phyloP scores from a whole-genome alignment of 129 eudicot genomes.

The Tagetes patula region DNA sequence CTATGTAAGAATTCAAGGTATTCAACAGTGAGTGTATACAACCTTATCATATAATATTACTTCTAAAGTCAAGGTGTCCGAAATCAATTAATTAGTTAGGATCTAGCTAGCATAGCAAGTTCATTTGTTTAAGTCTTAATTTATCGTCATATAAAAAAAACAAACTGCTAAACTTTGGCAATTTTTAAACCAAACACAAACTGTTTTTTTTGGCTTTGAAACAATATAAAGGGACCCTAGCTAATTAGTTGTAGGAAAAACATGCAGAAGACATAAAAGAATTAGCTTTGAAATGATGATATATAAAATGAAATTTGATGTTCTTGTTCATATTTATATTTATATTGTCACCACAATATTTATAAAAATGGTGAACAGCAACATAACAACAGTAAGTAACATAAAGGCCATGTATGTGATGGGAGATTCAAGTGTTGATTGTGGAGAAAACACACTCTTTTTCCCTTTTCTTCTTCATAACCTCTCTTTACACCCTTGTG shows the following conservation, averaged over 20 bases:
- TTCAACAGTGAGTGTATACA: background rate
- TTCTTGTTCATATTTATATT: conserved; percentile 34
- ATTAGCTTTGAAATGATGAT: background rate
- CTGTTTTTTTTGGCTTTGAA: conserved; percentile 2
- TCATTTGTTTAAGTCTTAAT: too few species aligned
- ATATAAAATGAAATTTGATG: conserved; percentile 16
- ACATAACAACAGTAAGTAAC: conserved; percentile 9
- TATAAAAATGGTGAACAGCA: conserved; percentile 18
- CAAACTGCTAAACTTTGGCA: background rate
- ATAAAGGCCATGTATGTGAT: conserved; percentile 55
- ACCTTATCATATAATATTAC: background rate
- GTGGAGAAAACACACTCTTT: conserved; percentile 69
- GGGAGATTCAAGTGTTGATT: conserved; percentile 76
- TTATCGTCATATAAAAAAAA: too few species aligned
- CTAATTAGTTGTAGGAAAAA: conserved; percentile 4
- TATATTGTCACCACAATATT: conserved; percentile 18
- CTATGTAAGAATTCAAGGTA: too few species aligned
- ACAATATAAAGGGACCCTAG: conserved; percentile 14
- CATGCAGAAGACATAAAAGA: background rate
- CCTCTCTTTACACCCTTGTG: conserved; percentile 59
- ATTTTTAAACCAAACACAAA: conserved; percentile 1
- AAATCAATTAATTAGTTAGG: background rate
- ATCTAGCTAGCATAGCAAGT: too few species aligned
- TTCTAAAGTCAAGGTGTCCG: background rate
- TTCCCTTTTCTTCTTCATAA: conserved; percentile 48